Conservation (phyloP, 129 eudicot genomes). For the Flaveria robusta region DNA sequence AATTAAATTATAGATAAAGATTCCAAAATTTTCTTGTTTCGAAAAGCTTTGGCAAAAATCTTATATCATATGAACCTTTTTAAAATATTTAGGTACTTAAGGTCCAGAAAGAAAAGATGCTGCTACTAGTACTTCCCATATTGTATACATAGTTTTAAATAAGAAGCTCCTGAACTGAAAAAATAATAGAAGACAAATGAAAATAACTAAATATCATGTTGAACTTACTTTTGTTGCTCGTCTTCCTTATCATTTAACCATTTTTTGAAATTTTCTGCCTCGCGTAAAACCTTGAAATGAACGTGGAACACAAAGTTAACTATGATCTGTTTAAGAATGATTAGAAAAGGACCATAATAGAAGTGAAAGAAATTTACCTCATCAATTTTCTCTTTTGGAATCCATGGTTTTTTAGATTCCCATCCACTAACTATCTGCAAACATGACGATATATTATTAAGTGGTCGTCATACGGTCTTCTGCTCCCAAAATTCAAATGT, state of each 20-base stretch:
- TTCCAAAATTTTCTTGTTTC: background rate
- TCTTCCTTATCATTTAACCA: constrained; percentile 95
- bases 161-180: too few species aligned
- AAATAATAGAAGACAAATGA: background rate
- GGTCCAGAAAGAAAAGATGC: background rate
- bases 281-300: constrained; percentile 54
- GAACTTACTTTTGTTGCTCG: constrained; percentile 81
- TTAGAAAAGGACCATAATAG: background rate
- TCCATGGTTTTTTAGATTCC: constrained; percentile 88
- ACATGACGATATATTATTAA: background rate
- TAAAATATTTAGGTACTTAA: background rate
- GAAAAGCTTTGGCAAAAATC: background rate
- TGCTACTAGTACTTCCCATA: background rate
- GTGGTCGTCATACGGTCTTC: constrained; percentile 18
- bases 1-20: background rate
- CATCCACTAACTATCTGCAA: constrained; percentile 82
- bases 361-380: constrained; percentile 52
- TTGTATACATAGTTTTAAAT: too few species aligned
- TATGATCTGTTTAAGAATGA: background rate
- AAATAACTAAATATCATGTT: background rate
- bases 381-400: constrained; percentile 74
- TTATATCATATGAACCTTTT: background rate
- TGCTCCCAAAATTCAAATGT: background rate
- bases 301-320: constrained; percentile 2
- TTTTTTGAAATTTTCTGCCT: constrained; percentile 64